Evolutionary conservation across 2,329 filamentous ascomycete genomes (phyloP).

Genomic region (Knoxdaviesia proteae): DNA sequence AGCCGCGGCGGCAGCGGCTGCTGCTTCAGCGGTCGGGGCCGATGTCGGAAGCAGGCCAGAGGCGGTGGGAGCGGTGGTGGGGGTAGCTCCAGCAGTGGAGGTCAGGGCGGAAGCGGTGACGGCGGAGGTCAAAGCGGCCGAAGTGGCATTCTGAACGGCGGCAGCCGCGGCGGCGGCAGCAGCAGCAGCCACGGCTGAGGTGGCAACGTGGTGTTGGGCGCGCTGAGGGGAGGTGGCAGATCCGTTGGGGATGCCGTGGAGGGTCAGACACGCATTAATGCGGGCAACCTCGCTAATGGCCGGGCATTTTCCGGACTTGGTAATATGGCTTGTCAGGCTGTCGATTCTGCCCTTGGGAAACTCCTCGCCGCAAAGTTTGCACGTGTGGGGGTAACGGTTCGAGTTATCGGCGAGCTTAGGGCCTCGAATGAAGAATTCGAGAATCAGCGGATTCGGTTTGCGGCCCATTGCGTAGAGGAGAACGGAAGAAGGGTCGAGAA

Average conservation of each 20-base stretch:
- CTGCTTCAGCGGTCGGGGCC: slow-evolving; percentile 1
- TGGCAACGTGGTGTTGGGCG: slow-evolving; percentile 6
- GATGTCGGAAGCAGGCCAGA: slow-evolving; percentile 1
- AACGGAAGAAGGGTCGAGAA: neutral
- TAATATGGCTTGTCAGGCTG: slow-evolving; percentile 58
- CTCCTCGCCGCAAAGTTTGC: slow-evolving; percentile 70
- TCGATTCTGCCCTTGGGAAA: slow-evolving; percentile 83
- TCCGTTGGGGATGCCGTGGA: slow-evolving; percentile 43
- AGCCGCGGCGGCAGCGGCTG: slow-evolving; percentile 4
- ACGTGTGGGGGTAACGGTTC: slow-evolving; percentile 82
- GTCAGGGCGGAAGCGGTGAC: no score
- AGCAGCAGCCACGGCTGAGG: neutral
- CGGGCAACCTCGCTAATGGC: slow-evolving; percentile 56
- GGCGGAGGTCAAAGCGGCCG: no score
- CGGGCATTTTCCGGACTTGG: slow-evolving; percentile 53
- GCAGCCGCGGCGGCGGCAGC: no score
- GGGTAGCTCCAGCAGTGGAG: no score
- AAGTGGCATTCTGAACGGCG: no score
- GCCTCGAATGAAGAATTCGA: slow-evolving; percentile 74
- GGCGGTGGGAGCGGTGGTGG: slow-evolving; percentile 1
- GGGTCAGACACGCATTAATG: slow-evolving; percentile 50
- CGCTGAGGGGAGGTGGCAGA: slow-evolving; percentile 15
- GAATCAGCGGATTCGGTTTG: slow-evolving; percentile 65
- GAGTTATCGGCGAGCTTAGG: slow-evolving; percentile 73
- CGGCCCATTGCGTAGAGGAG: slow-evolving; percentile 41